These are phyloP conservation scores for Penicillium hordei DNA, from an alignment of 2,329 filamentous ascomycete species.

Conservation along the genomic window DNA sequence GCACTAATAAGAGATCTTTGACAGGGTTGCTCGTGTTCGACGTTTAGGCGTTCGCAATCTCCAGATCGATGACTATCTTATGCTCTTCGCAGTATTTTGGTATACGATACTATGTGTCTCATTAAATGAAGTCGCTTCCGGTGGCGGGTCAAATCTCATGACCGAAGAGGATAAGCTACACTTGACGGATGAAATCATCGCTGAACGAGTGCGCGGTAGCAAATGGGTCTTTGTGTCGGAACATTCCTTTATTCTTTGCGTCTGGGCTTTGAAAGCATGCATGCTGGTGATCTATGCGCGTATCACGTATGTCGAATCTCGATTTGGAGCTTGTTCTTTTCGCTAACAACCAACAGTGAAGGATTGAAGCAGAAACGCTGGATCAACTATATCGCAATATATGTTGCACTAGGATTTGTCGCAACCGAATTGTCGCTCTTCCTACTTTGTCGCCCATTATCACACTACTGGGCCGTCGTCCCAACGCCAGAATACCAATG, in stretches of 20 bases:
- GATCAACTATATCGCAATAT: slow-evolving; percentile 41
- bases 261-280: slow-evolving; percentile 56
- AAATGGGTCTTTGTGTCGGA: slow-evolving; percentile 65
- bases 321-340: neutral
- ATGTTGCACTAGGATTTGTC: slow-evolving; percentile 50
- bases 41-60: slow-evolving; percentile 51
- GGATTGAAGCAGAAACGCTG: slow-evolving; percentile 37
- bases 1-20: neutral
- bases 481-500: slow-evolving; percentile 46
- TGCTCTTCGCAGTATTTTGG: slow-evolving; percentile 55
- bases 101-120: slow-evolving; percentile 57
- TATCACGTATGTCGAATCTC: slow-evolving; percentile 43
- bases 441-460: slow-evolving; percentile 52
- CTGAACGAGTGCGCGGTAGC: slow-evolving; percentile 52
- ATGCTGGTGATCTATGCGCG: slow-evolving; percentile 55
- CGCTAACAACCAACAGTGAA: slow-evolving; percentile 23
- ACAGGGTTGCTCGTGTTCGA: slow-evolving; percentile 41
- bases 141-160: slow-evolving; percentile 62
- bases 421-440: slow-evolving; percentile 52
- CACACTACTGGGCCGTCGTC: slow-evolving; percentile 54
- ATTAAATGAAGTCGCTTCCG: slow-evolving; percentile 55
- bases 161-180: slow-evolving; percentile 46
- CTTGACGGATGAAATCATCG: slow-evolving; percentile 50
- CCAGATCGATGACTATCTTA: slow-evolving; percentile 58
- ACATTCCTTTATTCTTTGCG: slow-evolving; percentile 59